Conservation (phyloP, 495 filamentous ascomycete species). For the Tuber umbilicatum region DNA sequence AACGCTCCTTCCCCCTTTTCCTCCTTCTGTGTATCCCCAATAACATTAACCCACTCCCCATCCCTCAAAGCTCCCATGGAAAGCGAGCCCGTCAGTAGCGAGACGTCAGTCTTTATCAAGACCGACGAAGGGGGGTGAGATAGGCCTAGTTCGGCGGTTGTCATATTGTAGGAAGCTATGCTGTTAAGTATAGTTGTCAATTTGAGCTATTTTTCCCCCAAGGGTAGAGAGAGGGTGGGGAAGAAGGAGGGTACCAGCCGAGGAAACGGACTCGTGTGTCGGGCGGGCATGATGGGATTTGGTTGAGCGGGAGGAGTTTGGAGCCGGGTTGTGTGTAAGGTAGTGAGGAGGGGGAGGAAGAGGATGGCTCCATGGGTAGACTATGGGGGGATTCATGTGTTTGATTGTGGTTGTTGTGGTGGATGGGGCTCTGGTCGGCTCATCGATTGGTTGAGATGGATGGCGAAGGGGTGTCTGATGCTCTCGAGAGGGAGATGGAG, state of each 20-base stretch:
- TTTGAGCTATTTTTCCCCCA: background rate
- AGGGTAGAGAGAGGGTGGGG: constrained; percentile 10
- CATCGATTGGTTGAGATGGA: background rate
- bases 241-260: constrained; percentile 61
- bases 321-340: constrained; percentile 19
- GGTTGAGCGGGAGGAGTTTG: constrained; percentile 52
- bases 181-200: constrained; percentile 14
- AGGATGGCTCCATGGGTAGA: background rate
- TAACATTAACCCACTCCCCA: constrained; percentile 86
- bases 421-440: background rate
- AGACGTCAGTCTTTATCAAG: constrained; percentile 61
- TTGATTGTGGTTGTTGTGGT: background rate
- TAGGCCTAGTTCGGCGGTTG: constrained; percentile 56
- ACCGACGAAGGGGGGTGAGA: constrained; percentile 55
- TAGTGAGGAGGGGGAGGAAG: background rate
- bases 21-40: constrained; percentile 62
- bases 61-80: constrained; percentile 55
- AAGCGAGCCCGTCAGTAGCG: constrained; percentile 57
- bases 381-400: background rate
- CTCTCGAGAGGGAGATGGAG: background rate
- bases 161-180: constrained; percentile 51
- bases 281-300: constrained; percentile 50
- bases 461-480: background rate
- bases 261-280: constrained; percentile 82
- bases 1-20: background rate